These are phyloP conservation scores for Candida palmyrensis DNA, from an alignment of 805 yeast species.

Conservation along the genomic window DNA sequence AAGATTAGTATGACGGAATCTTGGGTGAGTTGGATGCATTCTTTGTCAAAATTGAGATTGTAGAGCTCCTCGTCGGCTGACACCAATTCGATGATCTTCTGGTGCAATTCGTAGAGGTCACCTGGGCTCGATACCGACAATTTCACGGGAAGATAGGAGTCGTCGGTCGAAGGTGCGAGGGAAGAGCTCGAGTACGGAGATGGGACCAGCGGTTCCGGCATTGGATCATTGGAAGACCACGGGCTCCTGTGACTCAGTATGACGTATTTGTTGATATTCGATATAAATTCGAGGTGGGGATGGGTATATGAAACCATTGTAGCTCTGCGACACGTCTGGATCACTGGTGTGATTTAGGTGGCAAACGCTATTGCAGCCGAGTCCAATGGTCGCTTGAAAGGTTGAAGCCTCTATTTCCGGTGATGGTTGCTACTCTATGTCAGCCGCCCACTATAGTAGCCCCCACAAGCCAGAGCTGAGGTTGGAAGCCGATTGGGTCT, in stretches of 20 bases:
- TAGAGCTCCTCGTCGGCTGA: slow-evolving; percentile 1
- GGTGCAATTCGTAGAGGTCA: not conserved
- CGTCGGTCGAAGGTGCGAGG: not conserved
- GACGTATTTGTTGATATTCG: slow-evolving; percentile 1
- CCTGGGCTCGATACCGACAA: not conserved
- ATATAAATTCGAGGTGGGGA: slow-evolving; percentile 1
- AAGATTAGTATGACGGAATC: not conserved
- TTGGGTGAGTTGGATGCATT: not conserved
- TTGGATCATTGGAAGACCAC: not conserved
- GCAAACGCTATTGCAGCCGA: too few relatives aligned
- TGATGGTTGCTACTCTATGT: too few relatives aligned
- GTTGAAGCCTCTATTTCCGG: too few relatives aligned
- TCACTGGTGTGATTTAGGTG: too few relatives aligned
- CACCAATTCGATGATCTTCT: not conserved
- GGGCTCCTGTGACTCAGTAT: not conserved
- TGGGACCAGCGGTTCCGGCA: not conserved
- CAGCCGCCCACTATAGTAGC: too few relatives aligned
- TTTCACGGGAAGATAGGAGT: slow-evolving; percentile 1
- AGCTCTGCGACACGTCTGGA: too few relatives aligned
- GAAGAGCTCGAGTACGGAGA: not conserved
- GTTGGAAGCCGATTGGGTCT: too few relatives aligned
- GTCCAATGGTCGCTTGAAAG: too few relatives aligned
- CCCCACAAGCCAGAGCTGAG: too few relatives aligned
- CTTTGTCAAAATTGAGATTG: not conserved
- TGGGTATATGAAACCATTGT: too few relatives aligned